Conservation (phyloP, 495 filamentous ascomycete genomes). For the Hypoxylon cercidicola region DNA sequence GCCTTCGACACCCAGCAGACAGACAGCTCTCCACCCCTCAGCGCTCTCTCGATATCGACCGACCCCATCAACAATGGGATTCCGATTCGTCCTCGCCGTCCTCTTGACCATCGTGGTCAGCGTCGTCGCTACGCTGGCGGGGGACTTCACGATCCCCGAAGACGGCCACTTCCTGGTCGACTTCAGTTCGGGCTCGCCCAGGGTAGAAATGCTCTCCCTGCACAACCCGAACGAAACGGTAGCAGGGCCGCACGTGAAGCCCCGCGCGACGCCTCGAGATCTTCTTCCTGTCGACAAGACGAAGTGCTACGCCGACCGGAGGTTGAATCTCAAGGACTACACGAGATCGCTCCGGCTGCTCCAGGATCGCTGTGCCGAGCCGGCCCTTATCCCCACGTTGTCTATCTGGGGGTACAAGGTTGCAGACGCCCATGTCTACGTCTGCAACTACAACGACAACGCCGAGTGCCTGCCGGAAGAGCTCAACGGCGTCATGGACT, state of each 20-base stretch:
- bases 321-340: not conserved
- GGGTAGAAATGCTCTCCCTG: not conserved
- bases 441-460: not conserved
- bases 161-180: not conserved
- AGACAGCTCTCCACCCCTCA: no score
- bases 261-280: not conserved
- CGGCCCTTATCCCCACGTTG: not conserved
- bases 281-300: not conserved
- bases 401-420: not conserved
- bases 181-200: not conserved
- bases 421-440: not conserved
- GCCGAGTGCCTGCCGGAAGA: not conserved
- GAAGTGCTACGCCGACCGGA: not conserved
- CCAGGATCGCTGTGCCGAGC: not conserved
- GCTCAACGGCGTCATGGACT: not conserved
- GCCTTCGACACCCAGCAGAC: no score
- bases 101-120: not conserved
- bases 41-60: no score
- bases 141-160: not conserved
- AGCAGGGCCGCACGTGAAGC: not conserved
- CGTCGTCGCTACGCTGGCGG: not conserved
- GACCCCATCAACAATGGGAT: no score
- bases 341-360: not conserved
- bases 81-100: no score
- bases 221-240: slow-evolving; percentile 2